Evolutionary conservation across 441 rosid species (phyloP).

Genomic region (Adansonia rubrostipa): DNA sequence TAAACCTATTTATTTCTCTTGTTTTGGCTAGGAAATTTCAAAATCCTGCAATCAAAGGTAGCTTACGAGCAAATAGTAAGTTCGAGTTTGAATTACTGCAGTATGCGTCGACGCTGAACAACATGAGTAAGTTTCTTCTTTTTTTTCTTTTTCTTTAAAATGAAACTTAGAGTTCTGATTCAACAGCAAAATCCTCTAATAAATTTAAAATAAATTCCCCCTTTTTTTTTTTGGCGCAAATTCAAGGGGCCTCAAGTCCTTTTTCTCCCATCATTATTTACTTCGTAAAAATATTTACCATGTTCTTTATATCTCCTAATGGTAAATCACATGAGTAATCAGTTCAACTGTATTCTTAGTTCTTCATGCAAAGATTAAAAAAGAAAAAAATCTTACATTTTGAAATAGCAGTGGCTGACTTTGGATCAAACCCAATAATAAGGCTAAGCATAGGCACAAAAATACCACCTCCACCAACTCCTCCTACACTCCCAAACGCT

Average conservation of each 20-base stretch:
- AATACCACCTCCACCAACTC: slow-evolving; percentile 72
- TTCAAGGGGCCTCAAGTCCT: not conserved
- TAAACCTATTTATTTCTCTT: not conserved
- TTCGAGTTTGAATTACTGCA: not conserved
- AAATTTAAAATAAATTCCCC: not conserved
- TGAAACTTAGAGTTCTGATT: not conserved
- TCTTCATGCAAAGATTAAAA: not conserved
- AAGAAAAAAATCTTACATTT: slow-evolving; percentile 45
- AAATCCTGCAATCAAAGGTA: not conserved
- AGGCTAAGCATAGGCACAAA: slow-evolving; percentile 67
- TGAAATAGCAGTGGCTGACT: slow-evolving; percentile 58
- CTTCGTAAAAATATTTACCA: too few relatives aligned
- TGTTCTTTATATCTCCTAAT: too few relatives aligned
- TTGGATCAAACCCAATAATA: slow-evolving; percentile 61
- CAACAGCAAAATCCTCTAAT: not conserved
- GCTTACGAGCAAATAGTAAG: not conserved
- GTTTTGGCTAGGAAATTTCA: not conserved
- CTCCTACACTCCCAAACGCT: slow-evolving; percentile 72
- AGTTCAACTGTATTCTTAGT: not conserved
- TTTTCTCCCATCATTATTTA: too few relatives aligned
- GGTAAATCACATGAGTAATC: too few relatives aligned
- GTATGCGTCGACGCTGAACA: not conserved
- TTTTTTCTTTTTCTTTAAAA: not conserved
- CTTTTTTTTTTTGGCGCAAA: not conserved
- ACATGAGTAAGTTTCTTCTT: too few relatives aligned